phyloP scores from a whole-genome alignment of 2,329 filamentous ascomycete species.

The Domatiomyces globalis region DNA sequence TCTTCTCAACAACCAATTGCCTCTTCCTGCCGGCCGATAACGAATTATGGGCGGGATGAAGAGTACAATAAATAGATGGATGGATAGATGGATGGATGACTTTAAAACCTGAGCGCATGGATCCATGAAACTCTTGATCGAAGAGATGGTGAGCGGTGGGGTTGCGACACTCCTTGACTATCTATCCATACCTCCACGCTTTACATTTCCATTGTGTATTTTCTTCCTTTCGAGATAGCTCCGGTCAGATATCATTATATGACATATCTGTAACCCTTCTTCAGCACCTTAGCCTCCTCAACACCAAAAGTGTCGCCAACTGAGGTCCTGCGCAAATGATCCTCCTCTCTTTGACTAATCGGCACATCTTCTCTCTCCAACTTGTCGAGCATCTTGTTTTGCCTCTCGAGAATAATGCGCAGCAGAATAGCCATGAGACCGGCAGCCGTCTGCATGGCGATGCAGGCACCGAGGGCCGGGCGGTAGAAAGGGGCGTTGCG shows the following conservation, averaged over 20 bases:
- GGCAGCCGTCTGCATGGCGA: constrained; percentile 28
- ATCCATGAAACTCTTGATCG: too few species aligned
- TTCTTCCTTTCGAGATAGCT: too few species aligned
- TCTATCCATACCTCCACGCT: too few species aligned
- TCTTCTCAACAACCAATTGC: too few species aligned
- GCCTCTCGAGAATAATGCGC: constrained; percentile 26
- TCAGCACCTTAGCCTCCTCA: constrained; percentile 35
- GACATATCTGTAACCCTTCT: constrained; percentile 43
- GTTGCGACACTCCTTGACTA: too few species aligned
- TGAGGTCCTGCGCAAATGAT: constrained; percentile 36
- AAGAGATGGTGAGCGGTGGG: too few species aligned
- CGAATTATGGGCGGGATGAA: too few species aligned
- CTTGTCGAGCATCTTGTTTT: constrained; percentile 36
- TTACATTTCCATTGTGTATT: too few species aligned
- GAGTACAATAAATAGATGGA: too few species aligned
- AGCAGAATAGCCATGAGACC: constrained; percentile 24
- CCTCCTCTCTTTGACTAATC: constrained; percentile 35
- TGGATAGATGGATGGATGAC: too few species aligned
- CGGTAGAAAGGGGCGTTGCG: constrained; percentile 26
- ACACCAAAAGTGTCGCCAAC: constrained; percentile 39
- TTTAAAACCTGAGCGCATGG: too few species aligned
- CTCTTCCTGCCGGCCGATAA: too few species aligned
- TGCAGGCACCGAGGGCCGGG: constrained; percentile 29
- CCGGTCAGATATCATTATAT: constrained; percentile 21
- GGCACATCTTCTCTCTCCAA: constrained; percentile 35